Percentiles rank a stretch among this genome's conserved stretches.
phyloP scores from a whole-genome alignment of 148 eudicot genomes.

The Polygonum maritimum region DNA sequence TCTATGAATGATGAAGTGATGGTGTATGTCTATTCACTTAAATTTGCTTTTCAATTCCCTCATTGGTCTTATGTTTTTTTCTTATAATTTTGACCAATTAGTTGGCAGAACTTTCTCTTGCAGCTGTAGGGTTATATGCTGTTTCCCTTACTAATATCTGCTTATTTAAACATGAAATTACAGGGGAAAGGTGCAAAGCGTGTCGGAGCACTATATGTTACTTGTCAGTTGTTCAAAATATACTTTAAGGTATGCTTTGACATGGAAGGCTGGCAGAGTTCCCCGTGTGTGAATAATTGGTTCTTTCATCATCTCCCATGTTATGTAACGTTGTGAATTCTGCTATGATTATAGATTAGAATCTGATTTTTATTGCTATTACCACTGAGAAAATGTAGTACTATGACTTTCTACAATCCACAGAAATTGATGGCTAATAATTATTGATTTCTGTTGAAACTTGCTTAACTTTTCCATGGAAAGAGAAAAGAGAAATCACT shows the following conservation, averaged over 20 bases:
- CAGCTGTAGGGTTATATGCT: background rate
- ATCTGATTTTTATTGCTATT: background rate
- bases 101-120: background rate
- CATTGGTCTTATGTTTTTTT: background rate
- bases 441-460: no score
- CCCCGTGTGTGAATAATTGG: background rate
- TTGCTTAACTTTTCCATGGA: background rate
- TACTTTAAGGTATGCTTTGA: slow-evolving; percentile 66
- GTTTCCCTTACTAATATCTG: background rate
- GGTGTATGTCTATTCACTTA: background rate
- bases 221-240: slow-evolving; percentile 91
- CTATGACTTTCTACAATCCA: no score
- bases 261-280: background rate
- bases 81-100: background rate
- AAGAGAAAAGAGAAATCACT: background rate
- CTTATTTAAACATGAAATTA: slow-evolving; percentile 13
- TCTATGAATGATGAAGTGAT: background rate
- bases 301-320: slow-evolving; percentile 1
- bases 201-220: slow-evolving; percentile 90
- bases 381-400: background rate
- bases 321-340: background rate
- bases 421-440: no score
- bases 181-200: slow-evolving; percentile 98
- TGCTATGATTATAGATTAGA: background rate
- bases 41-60: background rate